A percentile compares a stretch with the other conserved stretches of the same genome.
phyloP scores from a whole-genome alignment of 2,329 filamentous ascomycete species.

The Aspergillus bombycis region DNA sequence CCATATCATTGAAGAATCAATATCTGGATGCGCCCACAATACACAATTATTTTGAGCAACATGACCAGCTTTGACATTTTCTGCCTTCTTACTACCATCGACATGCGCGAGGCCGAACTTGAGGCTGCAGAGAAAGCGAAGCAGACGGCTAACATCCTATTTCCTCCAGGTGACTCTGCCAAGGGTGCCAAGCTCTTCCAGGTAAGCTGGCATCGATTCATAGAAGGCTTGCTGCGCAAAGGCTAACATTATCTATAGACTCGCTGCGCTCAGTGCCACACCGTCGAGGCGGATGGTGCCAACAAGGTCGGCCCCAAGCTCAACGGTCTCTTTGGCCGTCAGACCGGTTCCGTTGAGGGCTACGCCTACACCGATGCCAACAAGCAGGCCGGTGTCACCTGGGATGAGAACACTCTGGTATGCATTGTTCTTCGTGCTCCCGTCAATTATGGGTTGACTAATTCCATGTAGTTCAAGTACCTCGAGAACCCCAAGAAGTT shows the following conservation, averaged over 20 bases:
- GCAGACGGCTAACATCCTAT: slow-evolving; percentile 31
- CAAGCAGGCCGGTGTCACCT: slow-evolving; percentile 92
- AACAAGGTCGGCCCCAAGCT: slow-evolving; percentile 99
- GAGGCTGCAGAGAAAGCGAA: slow-evolving; percentile 22
- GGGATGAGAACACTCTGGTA: slow-evolving; percentile 85
- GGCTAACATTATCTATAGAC: slow-evolving; percentile 55
- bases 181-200: slow-evolving; percentile 99
- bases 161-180: slow-evolving; percentile 75
- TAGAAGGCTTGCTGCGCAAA: neutral
- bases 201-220: slow-evolving; percentile 43
- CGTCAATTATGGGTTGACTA: slow-evolving; percentile 16
- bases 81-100: slow-evolving; percentile 25
- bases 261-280: slow-evolving; percentile 98
- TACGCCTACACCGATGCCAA: slow-evolving; percentile 99
- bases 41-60: neutral
- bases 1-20: slow-evolving; percentile 4
- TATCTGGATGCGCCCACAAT: neutral
- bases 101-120: slow-evolving; percentile 29
- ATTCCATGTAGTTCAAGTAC: slow-evolving; percentile 75
- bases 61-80: slow-evolving; percentile 33
- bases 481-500: slow-evolving; percentile 99
- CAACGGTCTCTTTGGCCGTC: slow-evolving; percentile 95
- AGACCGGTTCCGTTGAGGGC: slow-evolving; percentile 87
- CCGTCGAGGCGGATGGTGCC: slow-evolving; percentile 81
- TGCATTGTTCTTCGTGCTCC: slow-evolving; percentile 30